Percentiles rank a stretch among this genome's conserved stretches.
Evolutionary conservation across 345 rosid genomes (phyloP).

Genomic region (Turnera subulata): DNA sequence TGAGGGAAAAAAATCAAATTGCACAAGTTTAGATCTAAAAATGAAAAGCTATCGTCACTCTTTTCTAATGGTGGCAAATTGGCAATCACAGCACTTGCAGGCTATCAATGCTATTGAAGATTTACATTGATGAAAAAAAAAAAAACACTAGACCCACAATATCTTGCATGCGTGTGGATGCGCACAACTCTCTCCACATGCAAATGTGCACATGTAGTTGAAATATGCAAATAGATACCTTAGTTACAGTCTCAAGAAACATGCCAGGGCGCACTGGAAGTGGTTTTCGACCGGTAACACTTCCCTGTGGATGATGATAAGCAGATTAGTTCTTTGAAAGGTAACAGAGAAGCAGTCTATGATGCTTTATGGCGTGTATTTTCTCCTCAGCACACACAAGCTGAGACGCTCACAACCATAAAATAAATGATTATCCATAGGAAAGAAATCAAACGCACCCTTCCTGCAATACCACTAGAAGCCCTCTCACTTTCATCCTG

Average conservation of each 20-base stretch:
- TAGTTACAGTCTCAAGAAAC: conserved; percentile 91
- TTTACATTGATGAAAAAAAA: too few relatives aligned
- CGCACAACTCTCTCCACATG: too few relatives aligned
- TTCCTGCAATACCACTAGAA: conserved; percentile 61
- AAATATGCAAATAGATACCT: conserved; percentile 37
- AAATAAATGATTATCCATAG: not conserved
- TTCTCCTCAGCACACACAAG: not conserved
- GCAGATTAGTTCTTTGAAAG: conserved; percentile 10
- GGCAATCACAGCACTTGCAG: too few relatives aligned
- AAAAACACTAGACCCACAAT: too few relatives aligned
- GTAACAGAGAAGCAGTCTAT: conserved; percentile 10
- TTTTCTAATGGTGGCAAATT: too few relatives aligned
- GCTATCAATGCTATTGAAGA: too few relatives aligned
- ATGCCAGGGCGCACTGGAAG: conserved; percentile 93
- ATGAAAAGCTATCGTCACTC: too few relatives aligned
- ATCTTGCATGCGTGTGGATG: too few relatives aligned
- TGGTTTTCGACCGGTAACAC: conserved; percentile 70
- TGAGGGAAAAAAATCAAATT: too few relatives aligned
- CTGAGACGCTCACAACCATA: not conserved
- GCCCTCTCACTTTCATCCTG: conserved; percentile 21
- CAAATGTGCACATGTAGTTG: too few relatives aligned
- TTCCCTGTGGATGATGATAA: conserved; percentile 47
- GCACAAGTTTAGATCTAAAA: too few relatives aligned
- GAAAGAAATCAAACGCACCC: conserved; percentile 37
- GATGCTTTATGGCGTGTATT: not conserved